Percentiles rank a stretch among this genome's conserved stretches.
Evolutionary conservation across 2,329 filamentous ascomycete genomes (phyloP).

Genomic region (Verticillium longisporum): DNA sequence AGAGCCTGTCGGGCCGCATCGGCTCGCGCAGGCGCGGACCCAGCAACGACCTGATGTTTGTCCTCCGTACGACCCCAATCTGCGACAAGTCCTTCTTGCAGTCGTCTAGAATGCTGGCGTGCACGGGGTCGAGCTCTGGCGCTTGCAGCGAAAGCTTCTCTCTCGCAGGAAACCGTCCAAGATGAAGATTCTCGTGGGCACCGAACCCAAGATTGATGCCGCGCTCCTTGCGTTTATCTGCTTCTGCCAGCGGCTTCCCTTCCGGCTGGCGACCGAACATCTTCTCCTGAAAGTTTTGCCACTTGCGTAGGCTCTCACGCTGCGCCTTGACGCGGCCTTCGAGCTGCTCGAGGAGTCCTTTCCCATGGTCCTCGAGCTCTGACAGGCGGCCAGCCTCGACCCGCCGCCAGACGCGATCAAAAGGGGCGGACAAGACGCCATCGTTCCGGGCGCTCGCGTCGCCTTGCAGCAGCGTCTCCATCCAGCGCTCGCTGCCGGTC

Average conservation of each 20-base stretch:
- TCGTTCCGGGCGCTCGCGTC: slow-evolving; percentile 51
- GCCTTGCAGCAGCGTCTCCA: slow-evolving; percentile 63
- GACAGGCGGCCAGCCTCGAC: slow-evolving; percentile 53
- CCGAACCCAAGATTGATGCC: slow-evolving; percentile 49
- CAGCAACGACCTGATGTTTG: slow-evolving; percentile 15
- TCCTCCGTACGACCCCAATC: slow-evolving; percentile 14
- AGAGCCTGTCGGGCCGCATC: slow-evolving; percentile 7
- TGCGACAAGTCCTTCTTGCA: slow-evolving; percentile 33
- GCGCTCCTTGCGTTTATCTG: slow-evolving; percentile 15
- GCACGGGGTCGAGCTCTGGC: slow-evolving; percentile 29
- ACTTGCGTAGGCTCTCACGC: slow-evolving; percentile 60
- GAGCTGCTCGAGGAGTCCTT: slow-evolving; percentile 62
- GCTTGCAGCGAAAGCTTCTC: slow-evolving; percentile 15
- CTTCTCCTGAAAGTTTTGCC: slow-evolving; percentile 59
- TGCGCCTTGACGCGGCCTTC: slow-evolving; percentile 63
- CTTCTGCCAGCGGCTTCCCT: slow-evolving; percentile 9
- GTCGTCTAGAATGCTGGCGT: slow-evolving; percentile 32
- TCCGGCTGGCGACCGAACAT: slow-evolving; percentile 29
- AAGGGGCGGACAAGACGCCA: slow-evolving; percentile 57
- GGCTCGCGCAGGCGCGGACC: slow-evolving; percentile 6
- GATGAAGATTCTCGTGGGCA: slow-evolving; percentile 40
- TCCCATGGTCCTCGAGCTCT: slow-evolving; percentile 45
- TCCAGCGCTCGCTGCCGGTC: slow-evolving; percentile 70
- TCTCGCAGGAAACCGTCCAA: slow-evolving; percentile 25
- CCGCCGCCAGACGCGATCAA: slow-evolving; percentile 64